Evolutionary conservation across 768 basidiomycete species (phyloP), one percentile per base, ranked within the genome.

Genomic region (Rhodosporidiobolus sp.): DNA sequence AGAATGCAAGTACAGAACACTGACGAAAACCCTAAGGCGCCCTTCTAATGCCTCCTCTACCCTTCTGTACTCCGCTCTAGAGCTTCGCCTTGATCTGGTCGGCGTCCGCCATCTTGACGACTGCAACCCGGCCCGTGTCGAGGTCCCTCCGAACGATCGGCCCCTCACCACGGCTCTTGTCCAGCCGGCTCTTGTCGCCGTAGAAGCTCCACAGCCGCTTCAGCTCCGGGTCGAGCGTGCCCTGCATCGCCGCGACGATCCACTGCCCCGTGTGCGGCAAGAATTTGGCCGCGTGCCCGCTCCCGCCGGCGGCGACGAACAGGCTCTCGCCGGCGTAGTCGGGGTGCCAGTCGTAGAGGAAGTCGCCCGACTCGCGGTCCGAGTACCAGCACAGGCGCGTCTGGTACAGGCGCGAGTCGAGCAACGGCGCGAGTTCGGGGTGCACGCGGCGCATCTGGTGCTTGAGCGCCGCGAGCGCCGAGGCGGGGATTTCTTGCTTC

Each of bases 341-440:
- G 0, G 87, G 87, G 75, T 89, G 86, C 70, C 82, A 86, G 34
- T 93, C 91, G 74, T 97, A 91, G 54, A 96, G 83, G 91, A 92
- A 97, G 80, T 97, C 86, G 6, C 87, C 88, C 77, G 94, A 90
- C 1, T 88, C 85, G 9, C 92, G 87, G 77, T 96, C 94, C 32
- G 89, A 89, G 80, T 97, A 97, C 94, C 94, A 97, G 82, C 94
- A 98, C 73, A 98, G 80, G 70, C 94, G 83, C 19, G 93, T 94
- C 12, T 83, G 83, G 43, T 81, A 79, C 78, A 93, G 90, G 0
- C 89, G 86, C 80, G 88, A 89, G 10, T 50, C 58, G 43, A 59
- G 26, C 58, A 10, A 45, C 75, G 86, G 81, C 10, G 87, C 89
- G 56, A 98, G 84, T 61, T 87, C 87, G 34, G 94, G 95, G 81